Base-by-base conservation (phyloP, 2,329 filamentous ascomycete genomes). In the Ascochyta fabae region DNA sequence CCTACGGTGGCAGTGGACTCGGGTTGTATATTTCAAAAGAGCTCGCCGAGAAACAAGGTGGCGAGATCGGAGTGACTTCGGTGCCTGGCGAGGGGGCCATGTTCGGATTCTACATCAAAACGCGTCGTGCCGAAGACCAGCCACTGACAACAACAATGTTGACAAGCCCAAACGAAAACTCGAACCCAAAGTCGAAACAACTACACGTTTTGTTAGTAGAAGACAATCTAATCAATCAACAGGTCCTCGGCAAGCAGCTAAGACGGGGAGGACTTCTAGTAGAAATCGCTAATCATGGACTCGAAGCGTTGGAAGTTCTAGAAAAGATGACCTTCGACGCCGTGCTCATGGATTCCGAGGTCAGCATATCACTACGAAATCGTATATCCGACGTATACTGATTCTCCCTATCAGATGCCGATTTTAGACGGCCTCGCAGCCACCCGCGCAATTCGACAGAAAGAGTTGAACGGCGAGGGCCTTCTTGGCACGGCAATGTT, bases 311-410 rank as follows among this genome's bases (percentile, higher is more conserved):
- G 2, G 53, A 72, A 0, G 53, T 59, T 15, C 59, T 74, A n/a
- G 68, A 73, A 24, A 56, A 60, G 24, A 56, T 59, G 34, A 58
- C 43, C 0, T 71, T 73, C 34, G 70, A 73, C 42, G 64, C 69
- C 15, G 67, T 76, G 1, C 64, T 77, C 23, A 76, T 81, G 78
- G 83, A 86, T 59, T 79, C 84, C 3, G 80, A 76, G 34, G 48
- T 51, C 26, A 23, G 41, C 7, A 12, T 13, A 15, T 8, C 8
- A 31, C 29, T 5, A 31, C 2, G 3, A 31, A 10, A 15, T 5
- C 10, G 29, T 13, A 31, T 13, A 31, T 31, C 13, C 29, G 12
- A 31, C 4, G 9, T 31, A 1, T 13, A 31, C 29, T 31, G 13
- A 31, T 12, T 5, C 29, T 6, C 3, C 12, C 29, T 13, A 31